Evolutionary conservation across 345 rosid genomes (phyloP).

Genomic region (Luvunga scandens): DNA sequence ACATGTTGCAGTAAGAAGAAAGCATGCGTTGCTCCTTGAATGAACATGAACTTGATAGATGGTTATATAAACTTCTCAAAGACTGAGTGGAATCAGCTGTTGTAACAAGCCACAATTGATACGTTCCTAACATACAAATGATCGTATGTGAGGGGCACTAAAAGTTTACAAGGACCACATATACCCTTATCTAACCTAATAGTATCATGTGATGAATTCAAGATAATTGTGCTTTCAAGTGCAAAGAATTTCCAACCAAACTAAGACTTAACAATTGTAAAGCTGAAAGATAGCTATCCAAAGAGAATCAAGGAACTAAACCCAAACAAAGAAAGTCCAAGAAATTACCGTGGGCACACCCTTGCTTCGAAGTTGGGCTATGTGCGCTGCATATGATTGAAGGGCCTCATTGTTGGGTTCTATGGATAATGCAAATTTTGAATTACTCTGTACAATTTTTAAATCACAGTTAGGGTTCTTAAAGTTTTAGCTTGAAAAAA

Average conservation of each 20-base stretch:
- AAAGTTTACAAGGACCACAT: too few relatives aligned
- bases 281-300: not conserved
- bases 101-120: not conserved
- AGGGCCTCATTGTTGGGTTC: constrained; percentile 92
- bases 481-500: constrained; percentile 3
- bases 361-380: constrained; percentile 80
- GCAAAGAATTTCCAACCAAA: not conserved
- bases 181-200: not conserved
- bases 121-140: too few relatives aligned
- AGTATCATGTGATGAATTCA: not conserved
- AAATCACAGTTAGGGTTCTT: constrained; percentile 9
- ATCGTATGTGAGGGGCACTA: too few relatives aligned
- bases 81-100: not conserved
- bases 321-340: not conserved
- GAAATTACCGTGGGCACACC: constrained; percentile 73
- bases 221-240: too few relatives aligned
- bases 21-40: not conserved
- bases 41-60: not conserved
- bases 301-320: not conserved
- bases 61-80: too few relatives aligned
- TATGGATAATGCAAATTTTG: constrained; percentile 85
- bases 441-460: constrained; percentile 57
- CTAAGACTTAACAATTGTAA: not conserved
- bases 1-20: not conserved
- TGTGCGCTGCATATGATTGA: constrained; percentile 69